Percentiles rank a stretch among this genome's conserved stretches.
Conservation (phyloP, 768 basidiomycete species). For the Obba rivulosa region DNA sequence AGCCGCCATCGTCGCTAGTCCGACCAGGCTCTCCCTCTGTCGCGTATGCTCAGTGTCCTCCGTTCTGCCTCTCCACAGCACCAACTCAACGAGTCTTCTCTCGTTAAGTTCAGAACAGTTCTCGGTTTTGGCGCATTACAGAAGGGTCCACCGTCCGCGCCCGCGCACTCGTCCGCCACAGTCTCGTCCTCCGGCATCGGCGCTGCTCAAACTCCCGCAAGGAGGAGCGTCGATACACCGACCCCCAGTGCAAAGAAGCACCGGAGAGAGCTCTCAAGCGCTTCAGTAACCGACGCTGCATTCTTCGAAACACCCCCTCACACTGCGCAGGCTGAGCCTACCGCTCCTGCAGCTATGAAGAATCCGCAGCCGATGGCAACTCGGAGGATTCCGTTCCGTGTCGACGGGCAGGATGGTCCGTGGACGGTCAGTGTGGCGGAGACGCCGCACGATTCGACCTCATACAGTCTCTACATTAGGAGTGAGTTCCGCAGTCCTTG, state of each 20-base stretch:
- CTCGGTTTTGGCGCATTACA: conserved; percentile 34
- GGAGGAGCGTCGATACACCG: conserved; percentile 42
- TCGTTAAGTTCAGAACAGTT: conserved; percentile 43
- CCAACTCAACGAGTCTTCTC: conserved; percentile 16
- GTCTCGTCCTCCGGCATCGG: conserved; percentile 22
- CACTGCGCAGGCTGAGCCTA: conserved; percentile 8
- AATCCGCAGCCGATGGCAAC: conserved; percentile 24
- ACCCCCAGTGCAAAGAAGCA: conserved; percentile 30
- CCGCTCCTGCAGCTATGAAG: conserved; percentile 16
- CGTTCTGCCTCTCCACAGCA: conserved; percentile 25
- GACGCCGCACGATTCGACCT: conserved; percentile 65
- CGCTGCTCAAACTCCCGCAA: conserved; percentile 27
- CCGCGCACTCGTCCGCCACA: conserved; percentile 16
- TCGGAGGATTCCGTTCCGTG: conserved; percentile 45
- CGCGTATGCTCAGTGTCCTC: conserved; percentile 40
- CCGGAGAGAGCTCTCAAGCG: conserved; percentile 28
- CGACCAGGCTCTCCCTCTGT: conserved; percentile 22
- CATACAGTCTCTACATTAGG: conserved; percentile 85
- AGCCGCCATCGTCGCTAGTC: conserved; percentile 19
- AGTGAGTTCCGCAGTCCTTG: conserved; percentile 54
- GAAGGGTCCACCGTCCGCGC: conserved; percentile 26
- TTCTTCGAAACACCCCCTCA: conserved; percentile 36
- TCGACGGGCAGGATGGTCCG: conserved; percentile 73
- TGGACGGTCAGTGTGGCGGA: conserved; percentile 90
- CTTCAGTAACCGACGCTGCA: conserved; percentile 35